Base-by-base conservation (phyloP, 371 early-diverging fungal species). In the Saksenaea vasiformis region DNA sequence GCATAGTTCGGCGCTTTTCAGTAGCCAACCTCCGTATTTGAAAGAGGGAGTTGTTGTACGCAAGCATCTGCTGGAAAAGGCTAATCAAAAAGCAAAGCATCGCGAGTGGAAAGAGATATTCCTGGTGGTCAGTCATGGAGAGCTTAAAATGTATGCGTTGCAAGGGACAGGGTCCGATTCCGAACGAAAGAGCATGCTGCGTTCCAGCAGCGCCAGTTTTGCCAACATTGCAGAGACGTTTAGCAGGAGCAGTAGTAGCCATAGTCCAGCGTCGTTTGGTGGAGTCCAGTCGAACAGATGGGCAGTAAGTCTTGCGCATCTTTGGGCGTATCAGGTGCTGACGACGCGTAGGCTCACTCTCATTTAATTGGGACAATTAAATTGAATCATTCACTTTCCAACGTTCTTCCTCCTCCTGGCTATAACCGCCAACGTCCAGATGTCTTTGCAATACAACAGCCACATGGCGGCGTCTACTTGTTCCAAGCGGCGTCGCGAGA, bases 401-500 rank as follows among this genome's bases (percentile, higher is more conserved):
- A 87, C 58, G 85, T 90, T 35, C 84, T 95, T 17, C 95, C 95
- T 17, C 83, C 91, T 2, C 93, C 92, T 0, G 95, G 95, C 0
- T 93, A 97, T 71, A 90, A 88, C 37, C 74, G 85, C 5, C 75
- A 83, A 35, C 86, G 95, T 15, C 90, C 87, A 41, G 83, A 92
- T 72, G 94, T 92, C 13, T 95, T 96, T 82, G 92, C 93, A 5
- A 76, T 97, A 17, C 91, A 90, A 61, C 82, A 93, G 43, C 81
- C 89, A 14, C 86, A 90, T 66, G 94, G 94, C 15, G 89, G 89
- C 10, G 89, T 91, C 14, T 90, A 90, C 55, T 79, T 96, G 11
- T 95, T 95, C 79, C 95, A 97, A 72, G 86, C 90, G 0, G 74
- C 76, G 4, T 85, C 85, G 4, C 82, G 79, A 19, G 85, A 87